Evolutionary conservation across 345 rosid species (phyloP).

Genomic region (Turnera subulata): DNA sequence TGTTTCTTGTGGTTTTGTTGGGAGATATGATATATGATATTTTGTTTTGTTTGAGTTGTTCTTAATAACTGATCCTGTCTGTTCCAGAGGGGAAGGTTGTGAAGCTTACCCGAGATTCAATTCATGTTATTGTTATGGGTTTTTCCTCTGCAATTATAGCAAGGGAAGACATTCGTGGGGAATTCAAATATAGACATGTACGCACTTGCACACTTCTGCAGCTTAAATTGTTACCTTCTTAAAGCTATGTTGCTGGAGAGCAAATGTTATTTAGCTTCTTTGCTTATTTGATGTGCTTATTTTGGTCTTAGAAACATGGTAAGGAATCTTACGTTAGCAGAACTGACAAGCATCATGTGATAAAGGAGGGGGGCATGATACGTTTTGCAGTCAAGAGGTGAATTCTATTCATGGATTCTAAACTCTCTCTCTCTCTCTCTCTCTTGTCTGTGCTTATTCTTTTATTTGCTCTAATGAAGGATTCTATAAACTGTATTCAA

Average conservation of each 20-base stretch:
- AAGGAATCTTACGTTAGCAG: constrained; percentile 51
- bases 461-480: too few relatives aligned
- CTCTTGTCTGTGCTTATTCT: too few relatives aligned
- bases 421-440: too few relatives aligned
- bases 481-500: too few relatives aligned
- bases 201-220: constrained; percentile 6
- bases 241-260: background rate
- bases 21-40: too few relatives aligned
- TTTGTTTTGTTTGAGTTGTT: too few relatives aligned
- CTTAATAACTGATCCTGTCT: background rate
- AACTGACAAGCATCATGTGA: constrained; percentile 49
- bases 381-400: constrained; percentile 77
- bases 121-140: constrained; percentile 74
- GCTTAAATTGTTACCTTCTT: background rate
- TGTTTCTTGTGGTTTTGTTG: background rate
- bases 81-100: constrained; percentile 72
- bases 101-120: constrained; percentile 60
- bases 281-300: background rate
- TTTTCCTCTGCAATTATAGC: constrained; percentile 70
- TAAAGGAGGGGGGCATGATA: constrained; percentile 68
- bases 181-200: constrained; percentile 56
- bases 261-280: constrained; percentile 1
- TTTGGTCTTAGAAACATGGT: constrained; percentile 43
- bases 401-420: too few relatives aligned
- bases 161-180: constrained; percentile 60